Evolutionary conservation across 805 yeast species (phyloP), one percentile per base, ranked within the genome.

Genomic region (Saturnispora hagleri): DNA sequence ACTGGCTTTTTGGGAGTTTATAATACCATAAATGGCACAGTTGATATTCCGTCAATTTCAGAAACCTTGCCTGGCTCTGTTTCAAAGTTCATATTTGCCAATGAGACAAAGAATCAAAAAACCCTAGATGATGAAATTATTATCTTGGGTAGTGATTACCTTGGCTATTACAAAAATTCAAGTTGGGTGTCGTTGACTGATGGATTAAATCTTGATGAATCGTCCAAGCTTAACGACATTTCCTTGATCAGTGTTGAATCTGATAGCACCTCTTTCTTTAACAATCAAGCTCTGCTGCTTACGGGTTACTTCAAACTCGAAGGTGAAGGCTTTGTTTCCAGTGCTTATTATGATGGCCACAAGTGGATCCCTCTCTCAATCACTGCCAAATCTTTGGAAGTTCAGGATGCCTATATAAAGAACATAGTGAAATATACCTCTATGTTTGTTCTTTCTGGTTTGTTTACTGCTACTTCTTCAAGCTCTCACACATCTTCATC

Each of bases 291-390:
- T 0, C 63, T 88, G 24, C 58, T 82, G 26, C 75, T 83, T 2
- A 68, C 85, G 3, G 96, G 96, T 36, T 57, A 63, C 27, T 69
- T 86, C 44, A 61, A 66, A 4, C 60, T 85, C 40, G 57, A 66
- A 3, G 63, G 63, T 2, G 80, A 75, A 60, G 93, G 90, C 0
- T 61, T 67, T 26, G 80, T 77, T 3, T 77, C 81, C 40, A 72
- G 80, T 27, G 91, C 90, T 0, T 66, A 78, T 28, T 87, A 65
- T 66, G 80, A 87, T 61, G 89, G 95, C 1, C 57, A 69, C 0
- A 47, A 58, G 7, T 89, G 96, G 95, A 60, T 68, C 31, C 95
- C 96, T 12, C 79, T 74, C 53, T 62, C 80, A 2, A 76, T 76
- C 54, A 67, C 85, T 1, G 65, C 74, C 0, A 51, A 59, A 6